Base-by-base conservation (phyloP, 495 filamentous ascomycete genomes). In the Podospora appendiculata region DNA sequence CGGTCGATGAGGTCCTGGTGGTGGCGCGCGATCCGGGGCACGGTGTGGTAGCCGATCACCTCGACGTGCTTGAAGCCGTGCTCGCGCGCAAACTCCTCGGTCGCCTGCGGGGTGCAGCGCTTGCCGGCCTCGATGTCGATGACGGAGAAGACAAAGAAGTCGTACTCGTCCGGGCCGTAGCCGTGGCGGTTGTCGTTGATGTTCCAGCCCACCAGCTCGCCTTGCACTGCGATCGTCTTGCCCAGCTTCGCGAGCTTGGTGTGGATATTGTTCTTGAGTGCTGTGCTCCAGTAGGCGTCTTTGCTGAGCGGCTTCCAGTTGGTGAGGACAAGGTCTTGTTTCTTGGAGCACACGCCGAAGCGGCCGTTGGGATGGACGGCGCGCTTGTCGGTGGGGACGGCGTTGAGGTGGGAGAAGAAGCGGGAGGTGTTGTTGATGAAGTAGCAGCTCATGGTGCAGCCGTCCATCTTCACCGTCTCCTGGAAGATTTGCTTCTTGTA, bases 401-500 rank as follows among this genome's bases (percentile, higher is more conserved):
- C 11, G 12, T 40, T 32, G 6, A 62, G 46, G 10, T 32, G 11
- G 32, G 18, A 9, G 34, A 35, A 61, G 51, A 48, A 38, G 8
- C 36, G 43, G 0, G 60, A 55, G 1, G 8, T 0, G 0, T 42
- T 12, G 8, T 18, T 8, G 41, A 68, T 39, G 39, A 60, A 68
- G 43, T 65, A 68, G 48, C 47, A 14, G 4, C 55, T 58, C 51
- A 63, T 63, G 36, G 45, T 50, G 1, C 39, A 10, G 10, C 66
- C 62, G 40, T 65, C 64, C 42, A 65, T 41, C 49, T 69, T 67
- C 35, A 55, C 25, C 1, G 58, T 42, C n/a, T 63, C 53, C 16
- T 69, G 61, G 53, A 45, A 67, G 5, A 54, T 9, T 2, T 48
- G 13, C 0, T 9, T 8, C 13, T 34, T 32, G 40, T 63, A 65